Conservation (phyloP, 2,329 filamentous ascomycete genomes). For the Didymellaceae sp. region DNA sequence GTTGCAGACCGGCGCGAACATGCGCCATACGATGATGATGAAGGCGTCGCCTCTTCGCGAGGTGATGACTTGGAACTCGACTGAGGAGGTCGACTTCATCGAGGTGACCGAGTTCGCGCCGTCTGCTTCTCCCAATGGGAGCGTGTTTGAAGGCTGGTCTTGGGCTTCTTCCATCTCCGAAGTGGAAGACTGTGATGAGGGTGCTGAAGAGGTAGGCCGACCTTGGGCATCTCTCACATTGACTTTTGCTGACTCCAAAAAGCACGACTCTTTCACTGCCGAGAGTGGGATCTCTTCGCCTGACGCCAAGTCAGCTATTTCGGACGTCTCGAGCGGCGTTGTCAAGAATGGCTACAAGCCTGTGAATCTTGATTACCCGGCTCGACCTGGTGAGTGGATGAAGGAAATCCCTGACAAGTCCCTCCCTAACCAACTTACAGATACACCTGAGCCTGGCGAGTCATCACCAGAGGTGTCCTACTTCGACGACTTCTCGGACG, state of each 20-base stretch:
- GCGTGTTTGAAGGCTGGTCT: no score
- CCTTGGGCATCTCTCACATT: no score
- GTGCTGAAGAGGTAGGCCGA: conserved; percentile 2
- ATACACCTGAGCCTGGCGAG: no score
- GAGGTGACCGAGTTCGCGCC: not conserved
- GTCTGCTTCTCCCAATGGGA: not conserved
- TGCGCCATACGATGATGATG: not conserved
- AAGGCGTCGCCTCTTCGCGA: not conserved
- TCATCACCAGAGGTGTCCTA: not conserved
- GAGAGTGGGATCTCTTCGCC: no score
- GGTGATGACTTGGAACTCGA: not conserved
- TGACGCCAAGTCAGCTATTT: no score
- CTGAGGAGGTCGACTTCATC: not conserved
- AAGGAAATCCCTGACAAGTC: not conserved
- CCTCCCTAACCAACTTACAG: not conserved
- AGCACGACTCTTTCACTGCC: not conserved
- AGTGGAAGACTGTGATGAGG: not conserved
- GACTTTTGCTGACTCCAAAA: not conserved
- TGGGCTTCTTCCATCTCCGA: no score
- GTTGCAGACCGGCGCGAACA: not conserved
- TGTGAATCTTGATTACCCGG: not conserved
- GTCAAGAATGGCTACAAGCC: not conserved
- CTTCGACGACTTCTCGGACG: not conserved
- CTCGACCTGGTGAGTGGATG: not conserved
- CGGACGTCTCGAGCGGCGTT: not conserved